Evolutionary conservation across 352 stramenopile genomes (phyloP), one percentile per base, ranked within the genome.

Genomic region (Pythium phragmiticola): DNA sequence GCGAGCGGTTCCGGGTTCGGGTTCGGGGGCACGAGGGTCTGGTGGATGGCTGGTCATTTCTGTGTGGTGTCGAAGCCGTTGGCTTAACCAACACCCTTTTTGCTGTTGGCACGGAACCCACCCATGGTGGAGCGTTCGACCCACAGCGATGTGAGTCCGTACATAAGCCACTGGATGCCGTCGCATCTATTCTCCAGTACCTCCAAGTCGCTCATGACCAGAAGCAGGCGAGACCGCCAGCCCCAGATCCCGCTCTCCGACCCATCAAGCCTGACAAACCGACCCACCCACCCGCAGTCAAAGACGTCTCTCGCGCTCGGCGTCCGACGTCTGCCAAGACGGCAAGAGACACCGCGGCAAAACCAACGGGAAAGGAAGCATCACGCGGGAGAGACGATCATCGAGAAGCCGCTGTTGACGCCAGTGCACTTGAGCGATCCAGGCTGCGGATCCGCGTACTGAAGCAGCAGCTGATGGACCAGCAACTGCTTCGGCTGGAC

Each of bases 381-480:
- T 8, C 52, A 12, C 2, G 55, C 33, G 36, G 41, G 45, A 56
- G 50, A 46, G 37, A 76, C 14, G 7, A 13, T 9, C 42, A 23
- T 11, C 19, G 14, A 26, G 48, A 17, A 8, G 14, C 9, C 14
- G 37, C 6, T 3, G 2, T 17, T 42, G 11, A 42, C 3, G 11
- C 11, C 2, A 42, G 11, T 42, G 37, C 37, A 16, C 47, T 70
- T 17, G 48, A 73, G 36, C 76, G 79, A 2, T 76, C 89, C 41
- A 75, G 78, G 19, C 72, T 87, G 57, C 77, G 79, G 23, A 79
- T 90, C 30, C 63, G 70, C 16, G 70, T 89, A 26, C 64, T 90
- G 12, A 70, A 89, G 66, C 78, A 91, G 61, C 80, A 91, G 60
- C 69, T 91, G 36, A 52, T 85, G 50, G 82, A 89, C 51, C 74